Conservation (phyloP, 2,329 filamentous ascomycete species). For the Colletotrichum destructivum region DNA sequence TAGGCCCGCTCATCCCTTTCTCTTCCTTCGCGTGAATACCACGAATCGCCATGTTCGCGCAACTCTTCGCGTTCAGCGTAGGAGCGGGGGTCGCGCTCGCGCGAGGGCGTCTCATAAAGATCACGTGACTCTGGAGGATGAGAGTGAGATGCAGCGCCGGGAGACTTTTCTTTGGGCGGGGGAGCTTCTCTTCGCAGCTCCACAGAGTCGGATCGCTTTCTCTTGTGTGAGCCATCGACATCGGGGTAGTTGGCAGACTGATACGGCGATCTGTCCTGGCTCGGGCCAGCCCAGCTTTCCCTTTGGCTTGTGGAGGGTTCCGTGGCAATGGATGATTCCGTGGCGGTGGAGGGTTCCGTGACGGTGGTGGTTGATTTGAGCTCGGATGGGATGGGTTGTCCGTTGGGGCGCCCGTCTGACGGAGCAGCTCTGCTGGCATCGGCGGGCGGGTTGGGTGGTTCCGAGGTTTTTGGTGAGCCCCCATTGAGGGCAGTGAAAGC, state of each 20-base stretch:
- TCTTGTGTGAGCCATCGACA: slow-evolving; percentile 70
- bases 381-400: slow-evolving; percentile 42
- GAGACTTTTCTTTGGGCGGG: slow-evolving; percentile 52
- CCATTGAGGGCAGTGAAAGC: slow-evolving; percentile 69
- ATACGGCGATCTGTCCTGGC: slow-evolving; percentile 59
- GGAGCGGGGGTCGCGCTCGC: slow-evolving; percentile 58
- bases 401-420: slow-evolving; percentile 53
- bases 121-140: slow-evolving; percentile 58
- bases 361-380: slow-evolving; percentile 46
- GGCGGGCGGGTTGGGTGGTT: slow-evolving; percentile 52
- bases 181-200: slow-evolving; percentile 61
- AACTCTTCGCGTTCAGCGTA: slow-evolving; percentile 58
- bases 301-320: slow-evolving; percentile 51
- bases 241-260: slow-evolving; percentile 59
- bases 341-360: slow-evolving; percentile 33
- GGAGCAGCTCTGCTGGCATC: slow-evolving; percentile 50
- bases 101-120: slow-evolving; percentile 58
- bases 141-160: slow-evolving; percentile 51
- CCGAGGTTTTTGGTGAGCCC: slow-evolving; percentile 61
- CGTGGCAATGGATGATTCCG: not conserved
- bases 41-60: slow-evolving; percentile 63
- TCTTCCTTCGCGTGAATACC: slow-evolving; percentile 64
- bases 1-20: slow-evolving; percentile 62
- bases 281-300: slow-evolving; percentile 60
- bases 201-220: slow-evolving; percentile 78